A percentile compares a stretch with the other conserved stretches of the same genome.
Evolutionary conservation across 192 early-diverging fungal genomes (phyloP).

Genomic region (Coemansia guatemalensis): DNA sequence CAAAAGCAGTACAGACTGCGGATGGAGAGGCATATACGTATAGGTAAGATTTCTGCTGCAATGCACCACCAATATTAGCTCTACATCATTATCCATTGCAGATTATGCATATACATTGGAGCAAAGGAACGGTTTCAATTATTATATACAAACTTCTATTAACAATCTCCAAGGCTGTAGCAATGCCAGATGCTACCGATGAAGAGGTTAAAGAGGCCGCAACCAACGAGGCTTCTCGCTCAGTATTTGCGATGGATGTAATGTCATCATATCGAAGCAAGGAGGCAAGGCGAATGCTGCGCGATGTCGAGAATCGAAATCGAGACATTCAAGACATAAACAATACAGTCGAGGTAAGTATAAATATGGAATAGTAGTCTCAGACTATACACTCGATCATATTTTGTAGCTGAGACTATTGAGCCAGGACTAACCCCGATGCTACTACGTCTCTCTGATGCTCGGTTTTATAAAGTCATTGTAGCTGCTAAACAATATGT

Average conservation of each 20-base stretch:
- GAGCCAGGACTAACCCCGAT: neutral
- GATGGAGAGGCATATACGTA: slow-evolving; percentile 51
- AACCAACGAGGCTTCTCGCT: slow-evolving; percentile 34
- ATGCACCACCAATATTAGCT: neutral
- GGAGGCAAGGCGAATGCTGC: slow-evolving; percentile 39
- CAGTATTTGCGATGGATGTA: slow-evolving; percentile 53
- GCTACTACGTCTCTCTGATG: neutral
- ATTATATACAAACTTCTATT: neutral
- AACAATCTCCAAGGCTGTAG: slow-evolving; percentile 13
- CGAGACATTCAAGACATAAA: slow-evolving; percentile 43
- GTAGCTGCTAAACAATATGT: slow-evolving; percentile 51
- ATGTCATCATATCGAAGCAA: slow-evolving; percentile 50
- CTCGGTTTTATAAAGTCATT: neutral
- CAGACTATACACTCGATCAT: neutral
- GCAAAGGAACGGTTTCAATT: neutral
- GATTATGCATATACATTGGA: neutral
- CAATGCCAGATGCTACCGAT: slow-evolving; percentile 47
- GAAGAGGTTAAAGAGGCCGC: slow-evolving; percentile 44
- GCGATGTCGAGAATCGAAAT: slow-evolving; percentile 51
- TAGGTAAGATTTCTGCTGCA: slow-evolving; percentile 31
- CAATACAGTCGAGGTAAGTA: slow-evolving; percentile 44
- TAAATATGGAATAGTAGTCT: neutral
- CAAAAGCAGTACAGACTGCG: slow-evolving; percentile 44
- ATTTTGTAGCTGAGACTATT: neutral
- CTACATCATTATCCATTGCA: neutral